phyloP scores from a whole-genome alignment of 805 yeast genomes.

The Starmerella scarabaei region DNA sequence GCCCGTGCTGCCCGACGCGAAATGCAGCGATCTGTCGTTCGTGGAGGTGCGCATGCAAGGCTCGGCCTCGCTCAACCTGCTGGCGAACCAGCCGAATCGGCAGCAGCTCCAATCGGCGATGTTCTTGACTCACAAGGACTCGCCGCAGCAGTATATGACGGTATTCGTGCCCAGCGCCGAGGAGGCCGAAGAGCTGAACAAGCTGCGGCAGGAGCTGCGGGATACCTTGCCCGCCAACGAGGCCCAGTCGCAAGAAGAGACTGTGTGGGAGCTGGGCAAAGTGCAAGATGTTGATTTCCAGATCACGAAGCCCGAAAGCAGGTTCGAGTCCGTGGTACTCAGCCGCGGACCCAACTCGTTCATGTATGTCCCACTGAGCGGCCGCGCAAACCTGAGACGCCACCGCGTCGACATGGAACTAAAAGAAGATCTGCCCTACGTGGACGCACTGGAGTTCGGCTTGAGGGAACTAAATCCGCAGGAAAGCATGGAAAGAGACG shows the following conservation, averaged over 20 bases:
- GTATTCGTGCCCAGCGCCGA: conserved; percentile 40
- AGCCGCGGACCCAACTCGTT: conserved; percentile 49
- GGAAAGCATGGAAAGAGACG: conserved; percentile 58
- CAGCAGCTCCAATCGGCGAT: conserved; percentile 35
- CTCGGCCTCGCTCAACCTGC: conserved; percentile 32
- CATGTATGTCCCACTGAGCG: conserved; percentile 62
- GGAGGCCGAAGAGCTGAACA: conserved; percentile 31
- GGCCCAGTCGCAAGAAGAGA: conserved; percentile 22
- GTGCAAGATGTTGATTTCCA: conserved; percentile 66
- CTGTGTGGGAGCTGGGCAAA: conserved; percentile 44
- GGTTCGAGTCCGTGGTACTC: conserved; percentile 54
- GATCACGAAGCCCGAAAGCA: conserved; percentile 23
- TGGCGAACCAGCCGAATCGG: conserved; percentile 12
- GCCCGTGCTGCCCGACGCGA: conserved; percentile 79
- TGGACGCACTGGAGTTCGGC: conserved; percentile 48
- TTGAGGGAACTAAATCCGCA: conserved; percentile 61
- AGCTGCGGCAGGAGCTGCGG: conserved; percentile 35
- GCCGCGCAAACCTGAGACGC: conserved; percentile 69
- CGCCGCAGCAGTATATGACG: conserved; percentile 63
- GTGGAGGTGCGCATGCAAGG: conserved; percentile 30
- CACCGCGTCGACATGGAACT: conserved; percentile 54
- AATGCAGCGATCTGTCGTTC: conserved; percentile 70
- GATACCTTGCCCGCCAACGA: conserved; percentile 22
- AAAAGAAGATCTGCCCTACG: conserved; percentile 36
- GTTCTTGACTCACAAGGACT: conserved; percentile 39